Conservation (phyloP, 2,329 filamentous ascomycete genomes). For the Botryotinia globosa region DNA sequence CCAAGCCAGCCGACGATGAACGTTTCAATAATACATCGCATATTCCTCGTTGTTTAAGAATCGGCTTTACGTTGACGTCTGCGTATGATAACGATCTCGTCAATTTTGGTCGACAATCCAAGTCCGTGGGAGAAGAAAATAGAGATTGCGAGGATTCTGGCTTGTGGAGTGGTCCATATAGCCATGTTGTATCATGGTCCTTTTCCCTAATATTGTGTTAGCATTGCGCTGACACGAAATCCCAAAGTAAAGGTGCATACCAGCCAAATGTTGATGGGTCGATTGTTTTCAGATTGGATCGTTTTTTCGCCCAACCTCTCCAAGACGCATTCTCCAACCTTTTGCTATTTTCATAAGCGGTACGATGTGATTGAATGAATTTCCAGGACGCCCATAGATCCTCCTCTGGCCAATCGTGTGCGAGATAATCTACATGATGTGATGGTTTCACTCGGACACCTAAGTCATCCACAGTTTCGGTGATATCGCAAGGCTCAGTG, state of each 20-base stretch:
- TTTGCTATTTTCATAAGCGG: conserved; percentile 75
- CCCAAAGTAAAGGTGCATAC: conserved; percentile 50
- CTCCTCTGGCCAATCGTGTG: conserved; percentile 92
- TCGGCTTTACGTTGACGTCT: conserved; percentile 60
- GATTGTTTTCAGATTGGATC: conserved; percentile 81
- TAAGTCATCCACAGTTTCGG: conserved; percentile 48
- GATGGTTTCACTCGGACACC: conserved; percentile 59
- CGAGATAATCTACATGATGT: conserved; percentile 89
- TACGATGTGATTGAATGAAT: conserved; percentile 78
- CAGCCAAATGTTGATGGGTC: conserved; percentile 92
- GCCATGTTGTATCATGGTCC: conserved; percentile 95
- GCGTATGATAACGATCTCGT: conserved; percentile 1
- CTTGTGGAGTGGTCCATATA: conserved; percentile 88
- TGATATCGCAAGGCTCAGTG: conserved; percentile 11
- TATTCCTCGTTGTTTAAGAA: conserved; percentile 94
- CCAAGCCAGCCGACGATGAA: conserved; percentile 65
- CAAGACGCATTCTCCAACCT: conserved; percentile 94
- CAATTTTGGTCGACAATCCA: conserved; percentile 41
- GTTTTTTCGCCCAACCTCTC: conserved; percentile 94
- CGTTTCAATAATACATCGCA: conserved; percentile 92
- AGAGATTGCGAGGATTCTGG: background rate
- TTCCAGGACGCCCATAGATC: conserved; percentile 98
- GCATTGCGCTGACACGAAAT: conserved; percentile 15
- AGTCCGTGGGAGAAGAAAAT: conserved; percentile 43
- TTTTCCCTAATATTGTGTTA: conserved; percentile 68